Conservation (phyloP, 2,329 filamentous ascomycete species). For the Xylaria sp. region DNA sequence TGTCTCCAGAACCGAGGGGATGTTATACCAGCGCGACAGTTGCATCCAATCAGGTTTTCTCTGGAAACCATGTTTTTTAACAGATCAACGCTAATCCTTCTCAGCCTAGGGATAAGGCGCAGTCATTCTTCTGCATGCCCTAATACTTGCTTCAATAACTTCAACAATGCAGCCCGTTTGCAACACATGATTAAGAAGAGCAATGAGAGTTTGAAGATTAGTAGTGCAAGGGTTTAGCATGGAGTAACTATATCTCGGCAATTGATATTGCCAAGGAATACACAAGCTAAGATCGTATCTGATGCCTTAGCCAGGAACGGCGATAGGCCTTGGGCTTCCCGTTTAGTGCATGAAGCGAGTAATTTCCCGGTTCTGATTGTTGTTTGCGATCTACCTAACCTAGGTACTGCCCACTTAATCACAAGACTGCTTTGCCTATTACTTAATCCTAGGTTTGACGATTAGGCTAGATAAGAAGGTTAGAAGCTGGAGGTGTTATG, state of each 20-base stretch:
- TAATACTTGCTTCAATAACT: not conserved
- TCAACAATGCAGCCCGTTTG: not conserved
- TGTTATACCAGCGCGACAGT: not conserved
- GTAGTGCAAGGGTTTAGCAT: not conserved
- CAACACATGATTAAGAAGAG: too few species aligned
- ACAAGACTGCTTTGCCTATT: not conserved
- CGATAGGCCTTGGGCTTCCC: not conserved
- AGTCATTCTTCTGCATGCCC: not conserved
- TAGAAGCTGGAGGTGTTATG: not conserved
- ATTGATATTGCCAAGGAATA: not conserved
- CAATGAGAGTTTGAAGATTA: not conserved
- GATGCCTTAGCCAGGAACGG: not conserved
- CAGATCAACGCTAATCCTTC: not conserved
- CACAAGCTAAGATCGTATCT: not conserved
- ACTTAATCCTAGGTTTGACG: not conserved
- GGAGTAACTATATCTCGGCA: not conserved
- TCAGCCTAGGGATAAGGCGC: not conserved
- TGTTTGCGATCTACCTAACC: not conserved
- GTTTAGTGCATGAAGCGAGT: constrained; percentile 7
- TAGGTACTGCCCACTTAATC: not conserved
- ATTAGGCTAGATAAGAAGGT: not conserved
- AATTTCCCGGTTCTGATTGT: constrained; percentile 1
- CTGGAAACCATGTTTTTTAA: not conserved
- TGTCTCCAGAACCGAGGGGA: not conserved
- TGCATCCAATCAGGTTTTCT: not conserved